Percentiles rank a stretch among this genome's conserved stretches.
These are phyloP conservation scores for Phytophthora ohioensis DNA, from an alignment of 352 stramenopile species.

Conservation along the genomic window DNA sequence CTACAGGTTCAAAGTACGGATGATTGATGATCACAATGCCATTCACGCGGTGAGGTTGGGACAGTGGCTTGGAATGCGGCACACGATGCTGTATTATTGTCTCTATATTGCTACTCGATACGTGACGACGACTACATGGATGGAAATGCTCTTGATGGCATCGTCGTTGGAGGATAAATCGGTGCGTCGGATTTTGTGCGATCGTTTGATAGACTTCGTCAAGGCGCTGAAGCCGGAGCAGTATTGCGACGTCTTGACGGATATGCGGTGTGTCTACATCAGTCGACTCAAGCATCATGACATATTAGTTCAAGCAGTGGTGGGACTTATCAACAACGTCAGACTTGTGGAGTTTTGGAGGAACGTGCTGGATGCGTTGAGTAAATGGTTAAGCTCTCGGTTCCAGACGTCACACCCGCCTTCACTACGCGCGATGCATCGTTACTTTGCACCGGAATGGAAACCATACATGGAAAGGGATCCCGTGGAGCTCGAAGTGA, in stretches of 20 bases:
- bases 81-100: slow-evolving; percentile 53
- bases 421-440: slow-evolving; percentile 58
- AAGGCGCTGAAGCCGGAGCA: slow-evolving; percentile 26
- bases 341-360: slow-evolving; percentile 56
- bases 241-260: slow-evolving; percentile 28
- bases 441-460: slow-evolving; percentile 54
- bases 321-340: slow-evolving; percentile 57
- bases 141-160: slow-evolving; percentile 47
- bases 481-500: slow-evolving; percentile 29
- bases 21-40: slow-evolving; percentile 43
- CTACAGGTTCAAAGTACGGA: slow-evolving; percentile 51
- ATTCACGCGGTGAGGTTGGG: slow-evolving; percentile 52
- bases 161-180: slow-evolving; percentile 29
- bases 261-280: slow-evolving; percentile 28
- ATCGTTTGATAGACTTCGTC: slow-evolving; percentile 40
- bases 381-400: slow-evolving; percentile 27
- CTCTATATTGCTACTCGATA: slow-evolving; percentile 44
- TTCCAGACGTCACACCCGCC: slow-evolving; percentile 36
- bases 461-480: slow-evolving; percentile 40
- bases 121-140: slow-evolving; percentile 54
- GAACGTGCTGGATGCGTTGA: slow-evolving; percentile 47
- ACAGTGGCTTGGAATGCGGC: slow-evolving; percentile 50
- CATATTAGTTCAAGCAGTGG: slow-evolving; percentile 44
- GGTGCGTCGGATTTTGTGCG: slow-evolving; percentile 36
- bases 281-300: slow-evolving; percentile 34